These are phyloP conservation scores for Zygotorulaspora chibaensis DNA, from an alignment of 805 yeast species.

Conservation along the genomic window DNA sequence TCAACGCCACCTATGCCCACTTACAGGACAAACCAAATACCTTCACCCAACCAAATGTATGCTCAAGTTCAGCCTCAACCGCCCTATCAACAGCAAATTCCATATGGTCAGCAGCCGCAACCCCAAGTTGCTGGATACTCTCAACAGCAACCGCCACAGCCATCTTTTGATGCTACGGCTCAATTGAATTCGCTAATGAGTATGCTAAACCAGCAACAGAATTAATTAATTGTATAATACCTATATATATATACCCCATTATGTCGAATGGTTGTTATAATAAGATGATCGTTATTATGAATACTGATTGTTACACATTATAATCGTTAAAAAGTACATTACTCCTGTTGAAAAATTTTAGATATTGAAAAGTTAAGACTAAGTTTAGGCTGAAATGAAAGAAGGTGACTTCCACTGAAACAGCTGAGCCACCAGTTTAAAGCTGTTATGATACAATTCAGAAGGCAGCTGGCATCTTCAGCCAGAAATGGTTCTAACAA, in stretches of 20 bases:
- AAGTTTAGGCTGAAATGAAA: not conserved
- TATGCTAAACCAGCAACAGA: constrained; percentile 39
- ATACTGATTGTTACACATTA: too few species aligned
- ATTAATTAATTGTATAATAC: constrained; percentile 10
- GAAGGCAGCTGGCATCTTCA: constrained; percentile 17
- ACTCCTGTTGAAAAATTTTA: not conserved
- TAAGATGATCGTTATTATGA: too few species aligned
- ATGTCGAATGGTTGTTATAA: too few species aligned
- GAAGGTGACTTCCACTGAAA: too few species aligned
- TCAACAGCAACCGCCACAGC: constrained; percentile 23
- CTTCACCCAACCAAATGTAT: constrained; percentile 19
- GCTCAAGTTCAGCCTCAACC: constrained; percentile 22
- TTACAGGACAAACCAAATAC: constrained; percentile 15
- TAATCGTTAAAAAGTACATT: not conserved
- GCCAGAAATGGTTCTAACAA: constrained; percentile 19
- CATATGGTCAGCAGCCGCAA: constrained; percentile 13
- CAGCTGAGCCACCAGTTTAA: not conserved
- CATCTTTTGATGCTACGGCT: constrained; percentile 36
- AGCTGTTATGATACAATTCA: constrained; percentile 7
- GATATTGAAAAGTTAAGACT: not conserved
- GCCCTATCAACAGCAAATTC: constrained; percentile 16
- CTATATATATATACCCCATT: not conserved
- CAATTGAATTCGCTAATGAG: constrained; percentile 42
- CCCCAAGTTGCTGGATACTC: constrained; percentile 12
- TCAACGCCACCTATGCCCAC: constrained; percentile 32